Conservation (phyloP, 139 green algal species). For the Closterium sp. region DNA sequence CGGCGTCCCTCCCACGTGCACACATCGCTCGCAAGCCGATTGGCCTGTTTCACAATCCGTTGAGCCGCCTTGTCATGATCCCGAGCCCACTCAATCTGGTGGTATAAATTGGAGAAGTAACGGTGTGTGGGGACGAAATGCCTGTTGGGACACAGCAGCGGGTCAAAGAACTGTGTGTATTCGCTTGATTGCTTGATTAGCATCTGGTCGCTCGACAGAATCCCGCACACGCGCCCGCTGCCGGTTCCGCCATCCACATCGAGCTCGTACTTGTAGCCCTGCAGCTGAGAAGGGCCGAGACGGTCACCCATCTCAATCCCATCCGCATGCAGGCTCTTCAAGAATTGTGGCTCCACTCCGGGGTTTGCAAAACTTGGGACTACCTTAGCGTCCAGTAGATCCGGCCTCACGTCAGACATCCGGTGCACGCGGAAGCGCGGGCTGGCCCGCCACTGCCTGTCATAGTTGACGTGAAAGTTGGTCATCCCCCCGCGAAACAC, state of each 20-base stretch:
- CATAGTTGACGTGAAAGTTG: conserved; percentile 16
- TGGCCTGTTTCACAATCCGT: conserved; percentile 10
- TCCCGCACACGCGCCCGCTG: conserved; percentile 12
- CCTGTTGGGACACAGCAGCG: neutral
- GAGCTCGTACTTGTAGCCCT: conserved; percentile 26
- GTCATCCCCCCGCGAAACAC: conserved; percentile 27
- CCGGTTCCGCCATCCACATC: conserved; percentile 22
- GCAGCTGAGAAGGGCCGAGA: neutral
- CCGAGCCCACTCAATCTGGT: conserved; percentile 13
- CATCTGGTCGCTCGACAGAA: conserved; percentile 33
- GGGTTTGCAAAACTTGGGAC: too few relatives aligned
- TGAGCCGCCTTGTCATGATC: conserved; percentile 1
- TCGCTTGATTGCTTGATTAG: neutral
- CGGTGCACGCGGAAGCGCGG: conserved; percentile 26
- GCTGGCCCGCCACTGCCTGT: conserved; percentile 21
- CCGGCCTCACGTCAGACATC: neutral
- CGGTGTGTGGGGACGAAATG: too few relatives aligned
- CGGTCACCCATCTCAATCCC: conserved; percentile 6
- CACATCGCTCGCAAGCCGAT: conserved; percentile 4
- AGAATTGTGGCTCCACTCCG: too few relatives aligned
- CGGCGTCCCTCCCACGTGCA: conserved; percentile 32
- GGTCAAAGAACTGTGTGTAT: conserved; percentile 25
- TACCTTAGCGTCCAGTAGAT: conserved; percentile 14
- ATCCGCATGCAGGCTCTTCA: conserved; percentile 1
- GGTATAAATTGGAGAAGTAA: too few relatives aligned